A percentile compares a stretch with the other conserved stretches of the same genome.
Conservation (phyloP, 352 stramenopile genomes). For the Phytophthora lateralis region DNA sequence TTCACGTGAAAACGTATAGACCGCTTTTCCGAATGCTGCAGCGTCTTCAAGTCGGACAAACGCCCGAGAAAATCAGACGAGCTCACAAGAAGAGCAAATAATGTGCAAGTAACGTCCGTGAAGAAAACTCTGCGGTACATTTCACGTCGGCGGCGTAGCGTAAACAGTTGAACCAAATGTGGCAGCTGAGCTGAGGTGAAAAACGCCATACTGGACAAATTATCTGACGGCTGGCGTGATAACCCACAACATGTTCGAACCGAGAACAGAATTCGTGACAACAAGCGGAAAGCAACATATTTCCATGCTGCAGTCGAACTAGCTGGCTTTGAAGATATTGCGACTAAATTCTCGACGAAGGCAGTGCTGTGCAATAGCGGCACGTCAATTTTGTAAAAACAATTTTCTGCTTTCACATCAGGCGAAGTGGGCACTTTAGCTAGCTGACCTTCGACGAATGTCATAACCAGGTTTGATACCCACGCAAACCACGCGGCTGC, state of each 20-base stretch:
- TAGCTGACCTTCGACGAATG: constrained; percentile 13
- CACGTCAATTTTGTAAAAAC: background rate
- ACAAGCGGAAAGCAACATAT: constrained; percentile 36
- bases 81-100: constrained; percentile 38
- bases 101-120: constrained; percentile 34
- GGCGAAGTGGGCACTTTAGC: background rate
- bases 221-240: background rate
- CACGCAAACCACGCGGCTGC: constrained; percentile 39
- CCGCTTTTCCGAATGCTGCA: background rate
- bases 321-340: constrained; percentile 19
- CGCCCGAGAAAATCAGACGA: background rate
- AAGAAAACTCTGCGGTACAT: constrained; percentile 33
- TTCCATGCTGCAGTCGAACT: constrained; percentile 31
- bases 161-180: constrained; percentile 38
- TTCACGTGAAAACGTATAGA: constrained; percentile 19
- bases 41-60: background rate
- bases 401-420: background rate
- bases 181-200: constrained; percentile 24
- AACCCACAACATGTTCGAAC: background rate
- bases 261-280: constrained; percentile 24
- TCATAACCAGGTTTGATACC: constrained; percentile 32
- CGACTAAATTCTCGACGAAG: constrained; percentile 38
- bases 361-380: constrained; percentile 25
- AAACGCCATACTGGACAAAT: background rate
- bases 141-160: constrained; percentile 39